Conservation (phyloP, 1,284 basidiomycete genomes). For the Cystobasidium sp. region DNA sequence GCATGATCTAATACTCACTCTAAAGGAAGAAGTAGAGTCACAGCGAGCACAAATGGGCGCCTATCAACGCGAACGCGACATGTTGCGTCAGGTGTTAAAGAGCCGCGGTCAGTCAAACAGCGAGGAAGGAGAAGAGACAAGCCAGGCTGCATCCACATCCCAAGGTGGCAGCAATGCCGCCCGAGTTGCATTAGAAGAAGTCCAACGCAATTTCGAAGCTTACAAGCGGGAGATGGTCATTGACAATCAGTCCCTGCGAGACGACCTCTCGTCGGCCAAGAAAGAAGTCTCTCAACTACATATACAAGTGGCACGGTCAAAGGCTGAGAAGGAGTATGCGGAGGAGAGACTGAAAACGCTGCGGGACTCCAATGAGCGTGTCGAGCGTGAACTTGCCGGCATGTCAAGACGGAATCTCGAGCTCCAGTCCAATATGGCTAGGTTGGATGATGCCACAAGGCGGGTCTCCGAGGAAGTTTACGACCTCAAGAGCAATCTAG, state of each 20-base stretch:
- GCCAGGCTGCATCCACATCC: neutral
- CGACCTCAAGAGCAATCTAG: slow-evolving; percentile 65
- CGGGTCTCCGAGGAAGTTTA: slow-evolving; percentile 68
- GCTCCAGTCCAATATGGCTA: slow-evolving; percentile 55
- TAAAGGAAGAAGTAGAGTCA: slow-evolving; percentile 74
- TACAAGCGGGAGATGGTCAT: slow-evolving; percentile 77
- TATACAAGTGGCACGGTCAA: slow-evolving; percentile 74
- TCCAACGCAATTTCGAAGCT: slow-evolving; percentile 74
- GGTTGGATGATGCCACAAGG: slow-evolving; percentile 57
- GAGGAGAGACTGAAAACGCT: slow-evolving; percentile 52
- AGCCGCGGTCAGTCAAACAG: slow-evolving; percentile 22
- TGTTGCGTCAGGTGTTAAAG: slow-evolving; percentile 69
- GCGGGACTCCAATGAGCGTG: slow-evolving; percentile 55
- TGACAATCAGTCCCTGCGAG: slow-evolving; percentile 69
- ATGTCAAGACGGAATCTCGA: slow-evolving; percentile 54
- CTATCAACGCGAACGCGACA: slow-evolving; percentile 83
- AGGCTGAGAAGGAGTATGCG: slow-evolving; percentile 73
- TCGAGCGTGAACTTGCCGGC: slow-evolving; percentile 56
- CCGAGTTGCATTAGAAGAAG: slow-evolving; percentile 65
- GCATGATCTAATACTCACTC: slow-evolving; percentile 77
- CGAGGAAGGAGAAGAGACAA: slow-evolving; percentile 4
- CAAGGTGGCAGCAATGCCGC: slow-evolving; percentile 42
- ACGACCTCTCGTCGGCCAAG: slow-evolving; percentile 70
- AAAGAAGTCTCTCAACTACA: slow-evolving; percentile 70
- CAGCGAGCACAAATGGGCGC: slow-evolving; percentile 74